Evolutionary conservation across 768 basidiomycete genomes (phyloP), one percentile per base, ranked within the genome.

Genomic region (Amanita muscaria): DNA sequence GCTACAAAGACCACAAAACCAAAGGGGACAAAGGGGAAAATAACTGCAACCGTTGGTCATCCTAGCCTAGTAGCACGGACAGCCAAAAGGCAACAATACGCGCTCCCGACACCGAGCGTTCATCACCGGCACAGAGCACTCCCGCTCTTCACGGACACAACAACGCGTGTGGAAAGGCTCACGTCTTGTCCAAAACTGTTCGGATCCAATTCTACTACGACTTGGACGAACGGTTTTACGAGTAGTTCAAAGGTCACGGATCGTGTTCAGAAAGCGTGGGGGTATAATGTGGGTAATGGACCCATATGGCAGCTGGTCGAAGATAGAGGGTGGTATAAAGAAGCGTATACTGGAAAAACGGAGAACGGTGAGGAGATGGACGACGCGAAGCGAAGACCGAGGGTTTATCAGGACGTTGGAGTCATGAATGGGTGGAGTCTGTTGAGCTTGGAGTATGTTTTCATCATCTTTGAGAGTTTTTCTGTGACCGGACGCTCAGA

Each of bases 301-400:
- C 85, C 87, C 1, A 53, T 87, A 5, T 90, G 87, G 86, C 81
- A 88, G 47, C 59, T 88, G 27, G 61, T 74, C 33, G 88, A 91
- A 55, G 88, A 91, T 51, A 62, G 85, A 40, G 76, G 73, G 1
- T 90, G 83, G 74, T 89, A 68, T 59, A 88, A 84, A 55, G 88
- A 89, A 52, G 41, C 18, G 12, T 42, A 33, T 23, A 68, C 6
- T 6, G 6, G 73, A 3, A 47, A 56, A 24, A 47, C 56, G 9
- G 52, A 49, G 0, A 62, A 62, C 2, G 49, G 57, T 7, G 67
- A 67, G 40, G 52, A 59, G 27, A 67, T 66, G 36, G 59, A 55
- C 1, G 83, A 85, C 51, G 68, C 59, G 8, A 67, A 59, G 27
- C 67, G 78, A 14, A 65, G 81, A 41, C 86, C 84, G 3, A 67